A percentile compares a stretch with the other conserved stretches of the same genome.
Evolutionary conservation across 2,329 filamentous ascomycete genomes (phyloP).

Genomic region (Aspergillus intermedius): DNA sequence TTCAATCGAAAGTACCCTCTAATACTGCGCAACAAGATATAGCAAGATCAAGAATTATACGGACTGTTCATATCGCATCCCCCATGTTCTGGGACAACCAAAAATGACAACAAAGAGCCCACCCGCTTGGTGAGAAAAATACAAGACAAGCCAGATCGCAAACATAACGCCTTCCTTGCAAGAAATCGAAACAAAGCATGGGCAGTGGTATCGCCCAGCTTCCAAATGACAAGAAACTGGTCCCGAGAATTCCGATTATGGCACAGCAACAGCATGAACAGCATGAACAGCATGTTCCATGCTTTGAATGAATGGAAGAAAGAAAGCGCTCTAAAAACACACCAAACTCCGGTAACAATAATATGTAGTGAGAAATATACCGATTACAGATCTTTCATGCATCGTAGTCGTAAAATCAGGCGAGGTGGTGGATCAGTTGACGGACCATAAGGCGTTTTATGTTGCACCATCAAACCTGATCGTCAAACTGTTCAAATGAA

Average conservation of each 20-base stretch:
- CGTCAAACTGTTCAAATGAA: not conserved
- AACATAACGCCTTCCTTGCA: conserved; percentile 18
- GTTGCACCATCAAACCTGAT: not conserved
- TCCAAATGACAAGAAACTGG: conserved; percentile 5
- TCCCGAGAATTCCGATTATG: conserved; percentile 1
- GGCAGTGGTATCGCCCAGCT: conserved; percentile 8
- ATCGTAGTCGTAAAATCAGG: conserved; percentile 25
- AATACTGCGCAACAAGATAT: too few species aligned
- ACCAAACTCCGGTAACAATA: conserved; percentile 18
- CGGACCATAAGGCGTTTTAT: not conserved
- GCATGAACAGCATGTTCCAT: not conserved
- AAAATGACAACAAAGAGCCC: too few species aligned
- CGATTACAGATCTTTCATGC: conserved; percentile 28
- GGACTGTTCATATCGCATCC: too few species aligned
- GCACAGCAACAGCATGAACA: not conserved
- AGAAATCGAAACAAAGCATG: conserved; percentile 5
- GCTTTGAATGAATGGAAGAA: not conserved
- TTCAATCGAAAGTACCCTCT: too few species aligned
- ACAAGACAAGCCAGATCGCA: conserved; percentile 11
- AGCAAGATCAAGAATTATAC: too few species aligned
- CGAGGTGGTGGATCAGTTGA: not conserved
- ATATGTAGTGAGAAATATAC: conserved; percentile 12
- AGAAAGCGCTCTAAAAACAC: conserved; percentile 11
- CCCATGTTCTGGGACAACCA: too few species aligned
- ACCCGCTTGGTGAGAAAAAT: conserved; percentile 2